phyloP scores from a whole-genome alignment of 2,329 filamentous ascomycete species.

The Aspergillus brasiliensis region DNA sequence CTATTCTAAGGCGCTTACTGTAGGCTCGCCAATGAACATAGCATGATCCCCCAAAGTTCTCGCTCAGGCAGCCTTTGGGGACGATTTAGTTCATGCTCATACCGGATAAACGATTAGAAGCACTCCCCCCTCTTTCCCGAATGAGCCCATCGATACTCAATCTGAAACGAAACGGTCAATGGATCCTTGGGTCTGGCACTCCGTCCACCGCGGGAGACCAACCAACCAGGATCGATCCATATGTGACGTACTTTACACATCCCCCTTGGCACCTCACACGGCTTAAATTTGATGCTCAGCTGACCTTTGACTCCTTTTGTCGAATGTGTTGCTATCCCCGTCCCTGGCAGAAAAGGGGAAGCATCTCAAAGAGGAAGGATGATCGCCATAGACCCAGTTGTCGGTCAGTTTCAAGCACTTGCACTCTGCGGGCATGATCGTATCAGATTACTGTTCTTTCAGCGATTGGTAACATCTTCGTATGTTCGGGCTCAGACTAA shows the following conservation, averaged over 20 bases:
- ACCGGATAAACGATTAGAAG: neutral
- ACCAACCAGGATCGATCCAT: neutral
- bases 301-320: neutral
- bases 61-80: neutral
- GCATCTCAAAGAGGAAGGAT: neutral
- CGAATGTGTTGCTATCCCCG: neutral
- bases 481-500: neutral
- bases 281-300: neutral
- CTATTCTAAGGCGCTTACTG: neutral
- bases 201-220: neutral
- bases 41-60: neutral
- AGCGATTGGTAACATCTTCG: neutral
- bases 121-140: neutral
- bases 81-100: neutral
- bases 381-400: neutral
- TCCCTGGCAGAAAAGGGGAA: neutral
- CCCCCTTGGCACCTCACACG: no score
- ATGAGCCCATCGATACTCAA: neutral
- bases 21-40: neutral
- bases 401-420: neutral
- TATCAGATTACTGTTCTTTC: neutral
- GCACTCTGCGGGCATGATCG: neutral
- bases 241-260: neutral
- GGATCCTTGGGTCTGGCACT: neutral
- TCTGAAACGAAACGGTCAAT: neutral